Conservation (phyloP, 2,329 filamentous ascomycete species). For the Fusarium concolor region DNA sequence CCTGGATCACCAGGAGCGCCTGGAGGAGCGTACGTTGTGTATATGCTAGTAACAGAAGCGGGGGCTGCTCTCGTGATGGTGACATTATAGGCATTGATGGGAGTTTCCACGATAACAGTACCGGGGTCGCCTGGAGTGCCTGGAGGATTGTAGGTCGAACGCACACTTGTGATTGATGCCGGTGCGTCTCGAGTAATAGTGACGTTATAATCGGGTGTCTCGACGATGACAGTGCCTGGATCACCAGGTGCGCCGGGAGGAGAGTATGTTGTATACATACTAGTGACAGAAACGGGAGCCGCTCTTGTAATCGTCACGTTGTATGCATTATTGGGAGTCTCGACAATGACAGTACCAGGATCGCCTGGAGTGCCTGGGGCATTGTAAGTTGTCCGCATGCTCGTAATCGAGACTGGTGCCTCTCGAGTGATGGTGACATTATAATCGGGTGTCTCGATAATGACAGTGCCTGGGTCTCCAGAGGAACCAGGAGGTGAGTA, state of each 20-base stretch:
- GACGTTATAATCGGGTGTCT: conserved; percentile 31
- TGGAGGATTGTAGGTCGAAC: conserved; percentile 19
- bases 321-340: conserved; percentile 8
- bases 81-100: conserved; percentile 22
- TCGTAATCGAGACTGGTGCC: not conserved
- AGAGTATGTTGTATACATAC: conserved; percentile 2
- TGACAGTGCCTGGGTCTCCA: conserved; percentile 26
- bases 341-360: conserved; percentile 17
- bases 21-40: conserved; percentile 24
- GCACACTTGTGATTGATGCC: conserved; percentile 3
- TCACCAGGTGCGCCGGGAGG: conserved; percentile 21
- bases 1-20: conserved; percentile 23
- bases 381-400: not conserved
- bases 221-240: conserved; percentile 24
- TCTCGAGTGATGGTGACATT: conserved; percentile 25
- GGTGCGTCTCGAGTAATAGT: conserved; percentile 23
- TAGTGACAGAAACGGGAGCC: not conserved
- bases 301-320: not conserved
- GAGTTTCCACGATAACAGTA: conserved; percentile 28
- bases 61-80: conserved; percentile 25
- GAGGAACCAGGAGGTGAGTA: conserved; percentile 15
- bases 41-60: conserved; percentile 2
- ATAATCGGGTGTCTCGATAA: conserved; percentile 28
- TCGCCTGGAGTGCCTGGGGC: conserved; percentile 10
- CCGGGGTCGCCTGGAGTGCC: conserved; percentile 22